Conservation (phyloP, 768 basidiomycete genomes). For the Suillus subaureus region DNA sequence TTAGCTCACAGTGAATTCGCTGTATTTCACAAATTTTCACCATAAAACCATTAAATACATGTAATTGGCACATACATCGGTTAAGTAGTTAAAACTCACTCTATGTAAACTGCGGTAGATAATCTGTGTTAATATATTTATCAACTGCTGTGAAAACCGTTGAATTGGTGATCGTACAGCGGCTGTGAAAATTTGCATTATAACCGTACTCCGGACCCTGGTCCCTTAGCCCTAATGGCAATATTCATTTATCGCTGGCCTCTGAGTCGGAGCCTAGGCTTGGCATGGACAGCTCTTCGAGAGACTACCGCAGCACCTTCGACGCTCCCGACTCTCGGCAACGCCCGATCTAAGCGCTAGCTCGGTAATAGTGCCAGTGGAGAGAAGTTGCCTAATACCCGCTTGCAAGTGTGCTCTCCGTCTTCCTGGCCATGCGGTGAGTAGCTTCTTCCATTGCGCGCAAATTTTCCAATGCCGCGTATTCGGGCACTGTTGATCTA, state of each 20-base stretch:
- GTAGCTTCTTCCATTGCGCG: conserved; percentile 75
- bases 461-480: conserved; percentile 84
- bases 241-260: background rate
- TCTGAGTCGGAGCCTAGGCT: too few relatives aligned
- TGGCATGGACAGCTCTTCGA: too few relatives aligned
- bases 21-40: background rate
- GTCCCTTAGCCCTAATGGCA: background rate
- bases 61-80: background rate
- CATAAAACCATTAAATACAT: background rate
- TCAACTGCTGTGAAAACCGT: background rate
- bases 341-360: background rate
- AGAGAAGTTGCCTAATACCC: conserved; percentile 9
- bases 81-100: background rate
- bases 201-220: background rate
- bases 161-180: background rate
- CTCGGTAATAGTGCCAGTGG: background rate
- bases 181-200: conserved; percentile 1
- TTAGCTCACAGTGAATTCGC: background rate
- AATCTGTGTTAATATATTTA: background rate
- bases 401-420: conserved; percentile 55
- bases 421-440: conserved; percentile 44
- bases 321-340: background rate
- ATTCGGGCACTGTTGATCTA: conserved; percentile 80
- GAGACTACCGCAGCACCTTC: too few relatives aligned
- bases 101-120: background rate